A percentile compares a stretch with the other conserved stretches of the same genome.
Evolutionary conservation across 2,329 filamentous ascomycete genomes (phyloP).

Genomic region (Lecanosticta acicola): DNA sequence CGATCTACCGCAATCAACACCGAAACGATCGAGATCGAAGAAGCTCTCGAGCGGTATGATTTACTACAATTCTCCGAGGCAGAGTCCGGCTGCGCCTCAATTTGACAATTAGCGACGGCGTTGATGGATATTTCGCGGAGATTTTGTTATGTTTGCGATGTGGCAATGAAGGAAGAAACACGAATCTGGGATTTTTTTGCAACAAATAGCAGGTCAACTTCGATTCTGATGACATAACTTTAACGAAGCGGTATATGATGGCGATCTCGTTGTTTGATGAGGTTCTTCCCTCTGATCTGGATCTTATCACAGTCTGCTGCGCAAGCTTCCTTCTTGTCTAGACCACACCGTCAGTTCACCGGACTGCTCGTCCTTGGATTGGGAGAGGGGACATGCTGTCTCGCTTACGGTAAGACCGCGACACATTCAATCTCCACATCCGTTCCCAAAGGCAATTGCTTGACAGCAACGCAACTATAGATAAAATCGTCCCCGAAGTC

Average conservation of each 20-base stretch:
- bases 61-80: slow-evolving; percentile 19
- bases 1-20: not conserved
- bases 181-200: not conserved
- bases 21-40: slow-evolving; percentile 12
- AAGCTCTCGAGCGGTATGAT: slow-evolving; percentile 24
- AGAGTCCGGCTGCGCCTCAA: slow-evolving; percentile 1
- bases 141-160: not conserved
- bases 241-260: too few species aligned
- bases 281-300: too few species aligned
- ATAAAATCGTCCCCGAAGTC: too few species aligned
- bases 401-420: slow-evolving; percentile 33
- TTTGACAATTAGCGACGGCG: slow-evolving; percentile 11
- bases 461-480: slow-evolving; percentile 47
- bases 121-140: not conserved
- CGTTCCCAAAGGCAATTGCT: slow-evolving; percentile 46
- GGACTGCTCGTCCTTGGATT: slow-evolving; percentile 4
- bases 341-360: too few species aligned
- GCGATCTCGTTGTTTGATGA: too few species aligned
- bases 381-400: slow-evolving; percentile 1
- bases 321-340: too few species aligned
- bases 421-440: slow-evolving; percentile 53
- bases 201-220: too few species aligned
- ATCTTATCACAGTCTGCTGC: too few species aligned
- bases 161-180: not conserved
- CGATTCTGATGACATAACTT: too few species aligned